These are phyloP conservation scores for Xylariaceae sp. DNA, from an alignment of 2,329 filamentous ascomycete species.

Conservation along the genomic window DNA sequence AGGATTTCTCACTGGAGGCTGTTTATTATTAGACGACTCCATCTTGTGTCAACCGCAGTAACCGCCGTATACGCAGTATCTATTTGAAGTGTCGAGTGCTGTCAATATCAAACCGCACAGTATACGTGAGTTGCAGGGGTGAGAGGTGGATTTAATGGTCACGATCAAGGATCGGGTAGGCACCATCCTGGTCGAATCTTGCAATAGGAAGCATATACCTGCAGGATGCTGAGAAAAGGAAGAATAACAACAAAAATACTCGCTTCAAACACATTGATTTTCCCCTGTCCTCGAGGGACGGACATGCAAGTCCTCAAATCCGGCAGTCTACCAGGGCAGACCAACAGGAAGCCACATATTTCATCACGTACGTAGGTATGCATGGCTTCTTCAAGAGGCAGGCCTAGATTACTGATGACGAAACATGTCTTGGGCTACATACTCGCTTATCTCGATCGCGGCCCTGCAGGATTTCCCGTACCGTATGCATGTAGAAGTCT, in stretches of 20 bases:
- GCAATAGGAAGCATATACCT: constrained; percentile 8
- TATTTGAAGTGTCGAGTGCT: neutral
- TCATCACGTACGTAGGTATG: neutral
- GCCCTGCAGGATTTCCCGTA: constrained; percentile 19
- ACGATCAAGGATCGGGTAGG: constrained; percentile 15
- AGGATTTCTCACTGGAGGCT: neutral
- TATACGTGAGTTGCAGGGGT: constrained; percentile 16
- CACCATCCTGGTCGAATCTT: constrained; percentile 16
- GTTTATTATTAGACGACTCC: constrained; percentile 1
- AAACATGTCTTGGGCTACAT: constrained; percentile 19
- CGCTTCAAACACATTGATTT: neutral
- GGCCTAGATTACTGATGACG: constrained; percentile 15
- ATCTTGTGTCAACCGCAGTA: constrained; percentile 19
- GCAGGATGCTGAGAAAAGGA: constrained; percentile 13
- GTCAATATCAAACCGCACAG: constrained; percentile 11
- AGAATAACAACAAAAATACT: neutral
- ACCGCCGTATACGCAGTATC: constrained; percentile 20
- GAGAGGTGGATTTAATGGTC: constrained; percentile 3
- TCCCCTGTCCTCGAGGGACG: neutral
- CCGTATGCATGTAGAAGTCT: constrained; percentile 24
- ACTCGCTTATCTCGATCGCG: constrained; percentile 29
- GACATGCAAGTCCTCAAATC: neutral
- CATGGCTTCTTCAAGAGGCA: neutral
- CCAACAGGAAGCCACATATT: neutral
- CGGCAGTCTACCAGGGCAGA: neutral